Evolutionary conservation across 1,284 basidiomycete species (phyloP).

Genomic region (Boletus nobilissimus): DNA sequence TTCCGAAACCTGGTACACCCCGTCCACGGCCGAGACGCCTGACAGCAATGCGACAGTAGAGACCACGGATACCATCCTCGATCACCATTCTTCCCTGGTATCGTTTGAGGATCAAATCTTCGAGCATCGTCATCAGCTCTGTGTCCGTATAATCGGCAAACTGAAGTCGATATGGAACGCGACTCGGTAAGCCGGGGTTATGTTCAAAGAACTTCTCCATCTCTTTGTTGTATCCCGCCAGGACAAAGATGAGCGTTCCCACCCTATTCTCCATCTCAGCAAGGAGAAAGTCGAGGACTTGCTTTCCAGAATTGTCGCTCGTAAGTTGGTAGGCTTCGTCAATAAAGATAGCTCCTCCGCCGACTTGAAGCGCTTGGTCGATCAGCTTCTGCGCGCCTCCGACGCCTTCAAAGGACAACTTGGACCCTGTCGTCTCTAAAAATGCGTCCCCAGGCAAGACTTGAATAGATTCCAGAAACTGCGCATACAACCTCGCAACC

Average conservation of each 20-base stretch:
- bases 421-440: slow-evolving; percentile 68
- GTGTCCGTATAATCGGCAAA: slow-evolving; percentile 68
- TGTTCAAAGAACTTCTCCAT: slow-evolving; percentile 81
- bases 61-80: slow-evolving; percentile 63
- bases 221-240: slow-evolving; percentile 73
- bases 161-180: slow-evolving; percentile 65
- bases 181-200: slow-evolving; percentile 71
- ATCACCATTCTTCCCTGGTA: slow-evolving; percentile 61
- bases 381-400: slow-evolving; percentile 58
- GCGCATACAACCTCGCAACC: slow-evolving; percentile 70
- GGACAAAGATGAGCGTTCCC: slow-evolving; percentile 69
- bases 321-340: slow-evolving; percentile 76
- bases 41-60: slow-evolving; percentile 64
- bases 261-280: slow-evolving; percentile 77
- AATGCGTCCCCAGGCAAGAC: slow-evolving; percentile 63
- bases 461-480: slow-evolving; percentile 63
- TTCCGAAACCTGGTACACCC: slow-evolving; percentile 67
- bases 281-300: slow-evolving; percentile 71
- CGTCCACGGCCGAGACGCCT: slow-evolving; percentile 65
- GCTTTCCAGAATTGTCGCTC: slow-evolving; percentile 54
- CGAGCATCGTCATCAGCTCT: slow-evolving; percentile 64
- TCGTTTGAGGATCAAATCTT: slow-evolving; percentile 56
- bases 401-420: slow-evolving; percentile 65
- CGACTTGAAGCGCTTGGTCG: slow-evolving; percentile 55
- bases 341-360: slow-evolving; percentile 71